Base-by-base conservation (phyloP, 2,329 filamentous ascomycete species). In the Rutstroemia sp. region DNA sequence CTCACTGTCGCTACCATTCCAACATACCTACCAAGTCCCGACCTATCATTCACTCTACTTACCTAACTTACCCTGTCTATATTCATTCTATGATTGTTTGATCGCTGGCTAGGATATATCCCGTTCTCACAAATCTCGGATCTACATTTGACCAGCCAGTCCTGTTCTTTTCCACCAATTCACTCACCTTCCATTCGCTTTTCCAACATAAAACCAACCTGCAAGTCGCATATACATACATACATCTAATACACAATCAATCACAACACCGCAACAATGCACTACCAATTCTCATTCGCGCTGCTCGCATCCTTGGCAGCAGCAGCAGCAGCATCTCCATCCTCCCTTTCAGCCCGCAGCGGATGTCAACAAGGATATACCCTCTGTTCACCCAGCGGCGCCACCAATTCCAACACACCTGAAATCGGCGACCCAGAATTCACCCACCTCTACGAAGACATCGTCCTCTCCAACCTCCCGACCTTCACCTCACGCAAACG, bases 371-470 rank as follows among this genome's bases (percentile, higher is more conserved):
- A 53, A 47, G 65, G 63, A 14, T 71, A 68, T 58, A 62, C 62
- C 18, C 52, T 70, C 50, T 72, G 71, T 60, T 59, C 66, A 30
- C 69, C 71, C 1, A 14, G 60, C 4, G 69, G 69, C 18, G 66
- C 67, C 18, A 66, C 63, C 34, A 62, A 57, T 12, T 51, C 55
- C 2, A 61, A 57, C 21, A 57, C 63, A 16, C 69, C 69, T 18
- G 61, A 63, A 34, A 67, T 72, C 45, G 65, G 66, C 21, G 57
- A 46, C 49, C 48, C 62, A 9, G 66, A 63, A 6, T 67, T 72
- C 57, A 57, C 60, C 41, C 60, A 62, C 41, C 63, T 72, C 34
- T 71, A 69, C 57, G 53, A 61, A 42, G 63, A 70, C 46, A 63
- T 72, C 10, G 58, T 72, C 19, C 52, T 61, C 30, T 71, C 70